Conservation (phyloP, 2,329 filamentous ascomycete genomes). For the Pseudogymnoascus sp. region DNA sequence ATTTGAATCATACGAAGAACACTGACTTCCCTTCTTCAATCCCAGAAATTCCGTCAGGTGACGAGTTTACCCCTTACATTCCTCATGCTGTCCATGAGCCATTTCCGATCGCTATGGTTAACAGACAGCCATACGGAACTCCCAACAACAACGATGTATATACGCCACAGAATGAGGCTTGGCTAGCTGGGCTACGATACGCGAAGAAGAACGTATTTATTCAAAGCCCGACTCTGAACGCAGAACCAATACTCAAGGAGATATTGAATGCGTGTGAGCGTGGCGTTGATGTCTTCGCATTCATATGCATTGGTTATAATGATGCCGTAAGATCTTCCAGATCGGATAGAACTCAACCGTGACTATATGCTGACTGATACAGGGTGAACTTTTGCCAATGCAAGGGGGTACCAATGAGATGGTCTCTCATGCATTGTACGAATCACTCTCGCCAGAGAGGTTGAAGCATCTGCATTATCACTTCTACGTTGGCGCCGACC, state of each 20-base stretch:
- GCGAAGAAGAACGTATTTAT: constrained; percentile 62
- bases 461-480: constrained; percentile 48
- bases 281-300: constrained; percentile 60
- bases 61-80: constrained; percentile 61
- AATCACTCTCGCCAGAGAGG: constrained; percentile 40
- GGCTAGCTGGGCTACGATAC: constrained; percentile 60
- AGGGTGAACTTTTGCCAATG: constrained; percentile 65
- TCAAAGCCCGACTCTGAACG: constrained; percentile 70
- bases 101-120: constrained; percentile 65
- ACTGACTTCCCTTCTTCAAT: constrained; percentile 41
- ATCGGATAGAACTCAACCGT: background rate
- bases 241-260: constrained; percentile 55
- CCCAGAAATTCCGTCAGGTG: constrained; percentile 42
- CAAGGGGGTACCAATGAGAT: constrained; percentile 72
- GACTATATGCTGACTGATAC: constrained; percentile 6
- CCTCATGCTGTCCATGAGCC: constrained; percentile 42
- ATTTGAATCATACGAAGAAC: constrained; percentile 57
- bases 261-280: constrained; percentile 57
- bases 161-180: constrained; percentile 69
- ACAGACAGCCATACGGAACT: constrained; percentile 57
- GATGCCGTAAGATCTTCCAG: constrained; percentile 42
- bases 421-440: constrained; percentile 52
- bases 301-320: constrained; percentile 72
- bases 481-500: constrained; percentile 69
- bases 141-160: constrained; percentile 51